Conservation (phyloP, 371 early-diverging fungal species). For the Choanephora cucurbitarum region DNA sequence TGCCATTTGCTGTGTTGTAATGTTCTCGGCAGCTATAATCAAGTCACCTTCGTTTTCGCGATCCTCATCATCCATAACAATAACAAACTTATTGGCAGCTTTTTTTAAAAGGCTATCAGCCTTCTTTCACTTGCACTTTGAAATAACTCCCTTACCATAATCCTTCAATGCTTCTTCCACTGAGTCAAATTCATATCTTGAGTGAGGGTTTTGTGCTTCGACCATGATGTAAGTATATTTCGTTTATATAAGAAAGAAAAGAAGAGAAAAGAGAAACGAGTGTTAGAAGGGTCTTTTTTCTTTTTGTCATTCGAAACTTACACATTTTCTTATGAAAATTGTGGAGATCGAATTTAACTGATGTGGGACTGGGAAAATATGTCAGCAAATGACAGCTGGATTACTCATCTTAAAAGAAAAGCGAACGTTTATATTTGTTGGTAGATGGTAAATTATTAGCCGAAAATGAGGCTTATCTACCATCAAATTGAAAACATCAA, state of each 20-base stretch:
- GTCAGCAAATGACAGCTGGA: conserved; percentile 9
- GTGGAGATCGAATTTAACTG: conserved; percentile 1
- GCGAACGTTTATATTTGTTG: too few species aligned
- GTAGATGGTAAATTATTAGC: too few species aligned
- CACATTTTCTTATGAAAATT: too few species aligned
- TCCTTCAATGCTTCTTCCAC: conserved; percentile 76
- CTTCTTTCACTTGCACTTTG: not conserved
- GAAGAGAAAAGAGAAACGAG: not conserved
- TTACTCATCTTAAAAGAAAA: conserved; percentile 9
- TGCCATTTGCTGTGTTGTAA: conserved; percentile 90
- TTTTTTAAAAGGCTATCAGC: not conserved
- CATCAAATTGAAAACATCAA: too few species aligned
- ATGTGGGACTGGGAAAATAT: conserved; percentile 14
- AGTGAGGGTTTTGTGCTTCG: conserved; percentile 5
- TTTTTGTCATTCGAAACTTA: not conserved
- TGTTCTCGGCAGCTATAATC: conserved; percentile 89
- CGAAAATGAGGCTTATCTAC: too few species aligned
- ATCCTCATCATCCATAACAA: conserved; percentile 95
- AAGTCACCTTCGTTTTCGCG: conserved; percentile 98
- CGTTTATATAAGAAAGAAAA: conserved; percentile 1
- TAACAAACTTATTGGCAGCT: conserved; percentile 75
- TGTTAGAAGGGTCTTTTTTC: not conserved
- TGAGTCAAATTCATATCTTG: conserved; percentile 59
- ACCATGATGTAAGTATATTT: conserved; percentile 12
- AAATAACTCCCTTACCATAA: conserved; percentile 57